Evolutionary conservation across 345 rosid genomes (phyloP).

Genomic region (Durio zibethinus): DNA sequence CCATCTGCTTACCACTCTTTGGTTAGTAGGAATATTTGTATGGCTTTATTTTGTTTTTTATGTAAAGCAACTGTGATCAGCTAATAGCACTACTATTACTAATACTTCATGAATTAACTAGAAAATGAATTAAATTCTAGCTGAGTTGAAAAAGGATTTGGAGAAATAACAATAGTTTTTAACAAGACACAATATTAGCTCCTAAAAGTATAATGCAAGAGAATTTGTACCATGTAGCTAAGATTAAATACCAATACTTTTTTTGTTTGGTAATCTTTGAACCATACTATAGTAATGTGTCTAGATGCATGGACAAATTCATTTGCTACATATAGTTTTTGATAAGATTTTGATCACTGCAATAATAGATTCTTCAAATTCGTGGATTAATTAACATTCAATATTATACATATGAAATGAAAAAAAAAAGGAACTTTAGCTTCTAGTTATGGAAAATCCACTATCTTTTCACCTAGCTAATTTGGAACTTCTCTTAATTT

Average conservation of each 20-base stretch:
- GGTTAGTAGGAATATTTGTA: too few relatives aligned
- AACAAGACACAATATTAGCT: neutral
- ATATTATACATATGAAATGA: too few relatives aligned
- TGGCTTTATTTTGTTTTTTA: too few relatives aligned
- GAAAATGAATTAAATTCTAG: neutral
- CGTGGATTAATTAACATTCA: neutral
- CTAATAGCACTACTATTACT: too few relatives aligned
- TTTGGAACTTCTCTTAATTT: neutral
- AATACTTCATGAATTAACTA: neutral
- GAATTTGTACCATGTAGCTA: neutral
- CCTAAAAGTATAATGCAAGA: neutral
- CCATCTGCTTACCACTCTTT: too few relatives aligned
- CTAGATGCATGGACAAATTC: too few relatives aligned
- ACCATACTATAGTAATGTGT: neutral
- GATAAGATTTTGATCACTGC: too few relatives aligned
- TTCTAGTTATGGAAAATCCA: too few relatives aligned
- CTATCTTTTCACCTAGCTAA: neutral
- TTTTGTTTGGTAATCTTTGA: neutral
- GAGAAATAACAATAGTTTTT: neutral
- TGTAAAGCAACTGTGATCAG: too few relatives aligned
- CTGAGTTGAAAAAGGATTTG: neutral
- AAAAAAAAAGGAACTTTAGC: too few relatives aligned
- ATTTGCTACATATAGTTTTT: too few relatives aligned
- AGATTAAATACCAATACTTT: neutral
- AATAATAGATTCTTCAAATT: neutral